phyloP scores from a whole-genome alignment of 306 rosid genomes.

The Herpetospermum pedunculosum region DNA sequence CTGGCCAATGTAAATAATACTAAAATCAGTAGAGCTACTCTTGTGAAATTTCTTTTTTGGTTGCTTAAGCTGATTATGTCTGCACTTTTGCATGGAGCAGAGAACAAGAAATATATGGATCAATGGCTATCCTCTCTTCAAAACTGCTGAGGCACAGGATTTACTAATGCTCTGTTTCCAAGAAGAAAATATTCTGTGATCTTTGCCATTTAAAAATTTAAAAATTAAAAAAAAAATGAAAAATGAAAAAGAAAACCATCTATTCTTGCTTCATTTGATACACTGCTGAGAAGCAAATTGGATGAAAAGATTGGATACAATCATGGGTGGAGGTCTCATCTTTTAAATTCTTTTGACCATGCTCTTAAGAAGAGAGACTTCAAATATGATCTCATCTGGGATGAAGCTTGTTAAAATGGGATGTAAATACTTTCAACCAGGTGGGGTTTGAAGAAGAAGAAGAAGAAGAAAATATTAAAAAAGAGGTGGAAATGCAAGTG shows the following conservation, averaged over 20 bases:
- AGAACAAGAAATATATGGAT: constrained; percentile 66
- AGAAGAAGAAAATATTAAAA: too few relatives aligned
- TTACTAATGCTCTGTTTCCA: neutral
- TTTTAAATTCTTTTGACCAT: neutral
- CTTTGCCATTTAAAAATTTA: neutral
- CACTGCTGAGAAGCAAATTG: neutral
- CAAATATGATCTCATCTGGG: neutral
- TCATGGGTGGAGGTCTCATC: neutral
- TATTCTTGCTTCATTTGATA: neutral
- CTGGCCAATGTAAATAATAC: neutral
- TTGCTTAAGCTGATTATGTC: constrained; percentile 6
- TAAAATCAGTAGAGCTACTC: neutral
- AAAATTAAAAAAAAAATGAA: neutral
- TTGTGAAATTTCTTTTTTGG: neutral
- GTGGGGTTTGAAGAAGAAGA: neutral
- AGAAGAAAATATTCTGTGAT: neutral
- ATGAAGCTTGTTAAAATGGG: neutral
- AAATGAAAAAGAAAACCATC: neutral
- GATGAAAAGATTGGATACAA: neutral
- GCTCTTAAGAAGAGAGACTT: neutral
- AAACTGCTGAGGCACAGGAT: constrained; percentile 37
- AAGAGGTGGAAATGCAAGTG: neutral
- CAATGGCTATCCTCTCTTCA: constrained; percentile 67
- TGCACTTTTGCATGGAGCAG: constrained; percentile 35
- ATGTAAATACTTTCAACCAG: neutral